Base-by-base conservation (phyloP, 202 grass and related monocot genomes). In the Setaria viridis region DNA sequence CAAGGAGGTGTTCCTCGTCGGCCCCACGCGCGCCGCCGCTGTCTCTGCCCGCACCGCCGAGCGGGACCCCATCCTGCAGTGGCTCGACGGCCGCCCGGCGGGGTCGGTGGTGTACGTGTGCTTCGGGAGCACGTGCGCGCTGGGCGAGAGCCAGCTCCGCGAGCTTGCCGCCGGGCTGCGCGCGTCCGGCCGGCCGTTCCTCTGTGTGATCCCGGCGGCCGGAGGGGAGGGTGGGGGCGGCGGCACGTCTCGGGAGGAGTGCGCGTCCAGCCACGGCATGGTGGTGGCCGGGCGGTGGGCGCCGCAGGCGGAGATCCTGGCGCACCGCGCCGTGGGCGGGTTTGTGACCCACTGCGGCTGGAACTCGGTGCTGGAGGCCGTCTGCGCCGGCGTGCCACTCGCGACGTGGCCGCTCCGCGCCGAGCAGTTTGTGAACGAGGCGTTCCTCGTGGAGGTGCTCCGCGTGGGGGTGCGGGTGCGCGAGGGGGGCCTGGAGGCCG, bases 121-220 rank as follows among this genome's bases (percentile, higher is more conserved):
- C 90, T 97, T 97, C 72, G 90, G 95, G 34, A 97, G 90, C 82
- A 90, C 82, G 55, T 94, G 90, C 78, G 63, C 66, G 5, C 51
- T 92, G 32, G 42, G 56, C 16, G 20, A 56, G 14, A 41, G 2
- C 30, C 93, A 94, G 83, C 70, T 90, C 72, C 20, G 39, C 6
- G 93, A 92, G n/a, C 74, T 94, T 3, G 93, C 76, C 6, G 53
- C 74, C n/a, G 93, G 87, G 6, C 77, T 94, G 25, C 62, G 74
- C 48, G 79, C 68, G 0, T 90, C 78, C 0, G 70, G 56, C 21
- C 17, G 16, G 6, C 80, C 85, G 15, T 95, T 95, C 72, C 51
- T 92, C 11, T 95, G 90, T 88, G 87, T 78, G 29, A 77, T 88
- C 63, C 87, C 89, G 8, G 16, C 62, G 47, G 59, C 76, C 20